Base-by-base conservation (phyloP, 2,329 filamentous ascomycete genomes). In the Beauveria australis region DNA sequence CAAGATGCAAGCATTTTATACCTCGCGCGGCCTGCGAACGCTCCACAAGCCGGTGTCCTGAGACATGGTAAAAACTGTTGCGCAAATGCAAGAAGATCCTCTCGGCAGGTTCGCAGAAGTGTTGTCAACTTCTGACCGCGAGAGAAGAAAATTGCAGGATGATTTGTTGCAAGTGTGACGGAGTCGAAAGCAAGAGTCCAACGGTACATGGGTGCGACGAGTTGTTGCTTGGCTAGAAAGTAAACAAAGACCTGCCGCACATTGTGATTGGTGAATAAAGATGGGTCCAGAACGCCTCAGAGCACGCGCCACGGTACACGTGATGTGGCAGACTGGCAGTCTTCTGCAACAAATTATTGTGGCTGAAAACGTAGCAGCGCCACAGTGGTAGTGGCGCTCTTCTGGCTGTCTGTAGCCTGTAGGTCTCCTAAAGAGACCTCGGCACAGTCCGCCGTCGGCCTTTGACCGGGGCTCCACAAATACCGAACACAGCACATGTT, bases 31-130 rank as follows among this genome's bases (percentile, higher is more conserved):
- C 71, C 92, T 88, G 76, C 91, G 91, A 73, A 95, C 91, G 71
- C 92, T 96, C 83, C 93, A 97, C 71, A 94, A 80, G 70, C 89
- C 89, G 63, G 86, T 85, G 70, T 95, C 91, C 78, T 94, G 90
- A 77, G 91, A 91, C 91, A 95, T 95, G 70, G 61, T 57, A 47
- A 0, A 43, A 46, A 28, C 26, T 12, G 49, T 28, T 28, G 28
- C 19, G 16, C 49, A 41, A 18, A 14, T 1, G 51, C 28, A 60
- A 43, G 1, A 19, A 3, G 0, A 18, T 18, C 16, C 24, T 60
- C n/a, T 60, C 58, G 6, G 41, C 49, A 49, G 26, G 33, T 37
- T 53, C 30, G 61, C 63, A 63, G 66, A 65, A 62, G 65, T 63
- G 0, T 26, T 53, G 12, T 40, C 41, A 41, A 19, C 58, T 9